Base-by-base conservation (phyloP, 352 stramenopile genomes). In the Pythium biforme region DNA sequence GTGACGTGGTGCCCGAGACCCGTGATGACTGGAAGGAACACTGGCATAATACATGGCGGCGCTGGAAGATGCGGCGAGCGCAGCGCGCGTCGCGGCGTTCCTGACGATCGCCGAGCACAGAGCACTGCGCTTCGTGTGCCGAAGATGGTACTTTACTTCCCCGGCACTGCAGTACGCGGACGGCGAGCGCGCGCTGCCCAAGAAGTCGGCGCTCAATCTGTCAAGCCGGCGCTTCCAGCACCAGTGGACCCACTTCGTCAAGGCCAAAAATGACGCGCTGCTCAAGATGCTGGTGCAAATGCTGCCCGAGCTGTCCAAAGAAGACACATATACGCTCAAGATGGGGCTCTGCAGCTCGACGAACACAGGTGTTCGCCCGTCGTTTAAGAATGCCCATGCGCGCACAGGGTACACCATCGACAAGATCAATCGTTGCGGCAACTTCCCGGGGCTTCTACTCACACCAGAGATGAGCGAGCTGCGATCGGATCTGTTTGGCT, bases 371-470 rank as follows among this genome's bases (percentile, higher is more conserved):
- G 63, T 81, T 33, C 75, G 81, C 41, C 81, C 81, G 37, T 89
- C 79, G 19, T 90, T 90, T 46, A 70, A 76, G 45, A 87, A 87
- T 41, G 52, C 60, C 15, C 59, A 76, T 11, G 81, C 81, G 46
- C 75, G 81, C 1, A 83, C 79, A 11, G 81, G 81, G 29, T 90
- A 90, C 69, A 85, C 83, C 20, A 62, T 76, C 43, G 66, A 69
- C 57, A 90, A 90, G 57, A 84, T 90, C 61, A 88, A 90, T 31
- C 79, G 81, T 22, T 86, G 77, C n/a, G 69, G 75, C 26, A 90
- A 90, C 26, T 66, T 90, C 55, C 79, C 81, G 10, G 81, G 73
- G 52, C 48, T 89, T 39, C 66, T 90, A 19, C 57, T 90, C 20
- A 81, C 77, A 10, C 56, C 73, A 47, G 69, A 83, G 49, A 74